Evolutionary conservation across 2,329 filamentous ascomycete species (phyloP).

Genomic region (Knoxdaviesia proteae): DNA sequence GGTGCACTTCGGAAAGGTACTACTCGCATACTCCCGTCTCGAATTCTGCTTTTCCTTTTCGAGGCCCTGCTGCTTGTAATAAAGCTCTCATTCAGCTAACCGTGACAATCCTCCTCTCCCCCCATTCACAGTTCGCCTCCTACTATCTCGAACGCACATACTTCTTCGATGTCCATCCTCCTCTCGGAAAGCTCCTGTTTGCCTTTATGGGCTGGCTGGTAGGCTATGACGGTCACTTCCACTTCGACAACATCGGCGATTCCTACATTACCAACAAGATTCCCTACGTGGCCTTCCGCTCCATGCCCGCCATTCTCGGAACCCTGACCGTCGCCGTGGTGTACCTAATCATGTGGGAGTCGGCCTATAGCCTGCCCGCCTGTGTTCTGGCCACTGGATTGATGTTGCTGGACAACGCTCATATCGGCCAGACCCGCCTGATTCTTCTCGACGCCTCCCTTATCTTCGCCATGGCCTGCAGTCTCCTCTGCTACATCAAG

Average conservation of each 20-base stretch:
- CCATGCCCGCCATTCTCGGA: slow-evolving; percentile 78
- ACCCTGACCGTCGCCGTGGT: slow-evolving; percentile 83
- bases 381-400: slow-evolving; percentile 71
- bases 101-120: slow-evolving; percentile 1
- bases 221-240: slow-evolving; percentile 88
- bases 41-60: not conserved
- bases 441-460: slow-evolving; percentile 90
- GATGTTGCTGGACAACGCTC: slow-evolving; percentile 89
- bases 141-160: slow-evolving; percentile 91
- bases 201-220: slow-evolving; percentile 94
- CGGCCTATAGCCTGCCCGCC: slow-evolving; percentile 85
- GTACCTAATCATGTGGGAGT: slow-evolving; percentile 99
- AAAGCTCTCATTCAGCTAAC: not conserved
- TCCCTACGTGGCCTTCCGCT: slow-evolving; percentile 87
- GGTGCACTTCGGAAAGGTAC: slow-evolving; percentile 97
- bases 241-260: slow-evolving; percentile 98
- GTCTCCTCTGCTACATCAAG: slow-evolving; percentile 80
- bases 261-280: slow-evolving; percentile 96
- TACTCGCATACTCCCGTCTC: slow-evolving; percentile 8
- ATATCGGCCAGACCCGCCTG: slow-evolving; percentile 86
- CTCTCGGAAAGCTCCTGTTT: slow-evolving; percentile 94
- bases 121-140: slow-evolving; percentile 38
- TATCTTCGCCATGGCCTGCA: slow-evolving; percentile 89
- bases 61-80: no score
- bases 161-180: slow-evolving; percentile 98